These are phyloP conservation scores for Xylariaceae sp. DNA, from an alignment of 2,329 filamentous ascomycete genomes.

Conservation along the genomic window DNA sequence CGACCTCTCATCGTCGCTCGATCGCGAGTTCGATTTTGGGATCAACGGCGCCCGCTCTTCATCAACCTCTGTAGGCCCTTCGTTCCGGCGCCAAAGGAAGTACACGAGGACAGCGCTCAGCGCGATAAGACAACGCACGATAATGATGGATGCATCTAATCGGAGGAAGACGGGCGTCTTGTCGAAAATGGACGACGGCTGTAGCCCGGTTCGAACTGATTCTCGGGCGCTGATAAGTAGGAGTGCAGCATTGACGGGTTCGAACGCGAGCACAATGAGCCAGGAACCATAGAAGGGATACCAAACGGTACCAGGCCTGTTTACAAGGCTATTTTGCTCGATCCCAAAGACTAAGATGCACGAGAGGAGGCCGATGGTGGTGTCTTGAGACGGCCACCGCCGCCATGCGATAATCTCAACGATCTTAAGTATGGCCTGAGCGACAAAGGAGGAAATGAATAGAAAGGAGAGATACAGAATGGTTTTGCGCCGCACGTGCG, in stretches of 20 bases:
- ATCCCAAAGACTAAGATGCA: conserved; percentile 67
- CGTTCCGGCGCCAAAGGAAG: conserved; percentile 29
- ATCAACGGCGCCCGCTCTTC: conserved; percentile 65
- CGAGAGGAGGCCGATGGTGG: conserved; percentile 60
- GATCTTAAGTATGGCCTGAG: conserved; percentile 48
- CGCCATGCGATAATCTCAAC: conserved; percentile 39
- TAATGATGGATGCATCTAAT: conserved; percentile 36
- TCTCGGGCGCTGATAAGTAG: conserved; percentile 34
- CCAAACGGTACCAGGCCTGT: conserved; percentile 56
- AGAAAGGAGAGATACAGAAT: conserved; percentile 48
- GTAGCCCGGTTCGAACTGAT: neutral
- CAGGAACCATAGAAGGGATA: conserved; percentile 68
- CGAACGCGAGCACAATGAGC: conserved; percentile 59
- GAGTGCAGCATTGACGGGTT: conserved; percentile 51
- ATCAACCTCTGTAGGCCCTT: conserved; percentile 30
- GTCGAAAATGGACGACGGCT: neutral
- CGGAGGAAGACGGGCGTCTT: conserved; percentile 26
- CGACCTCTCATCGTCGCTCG: conserved; percentile 31
- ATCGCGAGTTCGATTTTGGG: conserved; percentile 43
- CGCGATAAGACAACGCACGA: conserved; percentile 40
- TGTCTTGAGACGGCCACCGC: conserved; percentile 48
- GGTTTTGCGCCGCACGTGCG: conserved; percentile 46
- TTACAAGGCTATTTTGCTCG: conserved; percentile 57
- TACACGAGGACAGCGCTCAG: conserved; percentile 32
- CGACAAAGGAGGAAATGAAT: conserved; percentile 50